Conservation (phyloP, 495 filamentous ascomycete species). For the Xylaria intraflava region DNA sequence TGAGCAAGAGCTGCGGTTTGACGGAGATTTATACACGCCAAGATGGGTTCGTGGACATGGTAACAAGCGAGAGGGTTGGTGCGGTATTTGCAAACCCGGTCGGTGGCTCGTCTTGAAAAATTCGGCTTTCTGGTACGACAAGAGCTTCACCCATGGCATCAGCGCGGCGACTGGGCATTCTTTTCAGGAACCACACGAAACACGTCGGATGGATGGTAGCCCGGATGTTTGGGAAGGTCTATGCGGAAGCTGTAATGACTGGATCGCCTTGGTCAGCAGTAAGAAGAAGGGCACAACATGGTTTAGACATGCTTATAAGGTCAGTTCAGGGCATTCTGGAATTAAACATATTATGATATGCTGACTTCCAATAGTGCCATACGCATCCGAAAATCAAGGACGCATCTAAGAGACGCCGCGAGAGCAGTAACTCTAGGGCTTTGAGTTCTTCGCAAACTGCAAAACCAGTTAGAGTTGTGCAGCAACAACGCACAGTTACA, state of each 20-base stretch:
- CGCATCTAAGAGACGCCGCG: slow-evolving; percentile 61
- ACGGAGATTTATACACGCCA: slow-evolving; percentile 72
- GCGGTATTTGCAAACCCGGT: slow-evolving; percentile 74
- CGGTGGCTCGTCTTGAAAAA: slow-evolving; percentile 79
- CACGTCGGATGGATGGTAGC: slow-evolving; percentile 68
- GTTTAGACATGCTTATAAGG: slow-evolving; percentile 82
- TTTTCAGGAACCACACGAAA: slow-evolving; percentile 66
- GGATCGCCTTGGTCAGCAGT: slow-evolving; percentile 71
- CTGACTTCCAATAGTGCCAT: slow-evolving; percentile 51
- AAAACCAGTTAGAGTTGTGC: slow-evolving; percentile 35
- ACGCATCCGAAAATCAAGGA: slow-evolving; percentile 69
- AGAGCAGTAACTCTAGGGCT: slow-evolving; percentile 48
- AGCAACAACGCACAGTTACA: slow-evolving; percentile 25
- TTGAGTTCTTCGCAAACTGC: slow-evolving; percentile 28
- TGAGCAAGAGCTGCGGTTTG: slow-evolving; percentile 71
- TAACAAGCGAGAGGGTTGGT: slow-evolving; percentile 80
- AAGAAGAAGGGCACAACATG: slow-evolving; percentile 84
- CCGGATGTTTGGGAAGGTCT: slow-evolving; percentile 75
- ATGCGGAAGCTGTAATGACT: slow-evolving; percentile 70
- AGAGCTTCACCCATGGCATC: slow-evolving; percentile 74
- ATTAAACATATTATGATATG: not conserved
- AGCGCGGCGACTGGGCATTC: slow-evolving; percentile 67
- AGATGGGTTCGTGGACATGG: slow-evolving; percentile 72
- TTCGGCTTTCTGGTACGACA: slow-evolving; percentile 82
- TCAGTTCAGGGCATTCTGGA: slow-evolving; percentile 28